A percentile compares a stretch with the other conserved stretches of the same genome.
These are phyloP conservation scores for Eucalyptus cloeziana DNA, from an alignment of 345 rosid genomes.

Conservation along the genomic window DNA sequence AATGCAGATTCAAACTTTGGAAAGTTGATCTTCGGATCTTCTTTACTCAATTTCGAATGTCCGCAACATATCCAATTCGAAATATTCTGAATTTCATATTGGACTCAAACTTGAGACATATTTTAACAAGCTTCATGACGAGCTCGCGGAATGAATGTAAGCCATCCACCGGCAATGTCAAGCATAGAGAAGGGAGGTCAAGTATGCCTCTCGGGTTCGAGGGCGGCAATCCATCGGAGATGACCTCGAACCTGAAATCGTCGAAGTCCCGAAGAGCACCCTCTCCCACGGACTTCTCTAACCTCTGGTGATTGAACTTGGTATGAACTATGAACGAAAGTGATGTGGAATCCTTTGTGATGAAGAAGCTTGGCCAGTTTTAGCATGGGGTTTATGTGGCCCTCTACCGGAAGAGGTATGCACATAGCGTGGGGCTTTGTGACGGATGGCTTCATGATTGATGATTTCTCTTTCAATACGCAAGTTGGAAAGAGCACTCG, in stretches of 20 bases:
- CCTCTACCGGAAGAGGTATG: not conserved
- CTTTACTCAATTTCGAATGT: too few relatives aligned
- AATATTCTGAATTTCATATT: too few relatives aligned
- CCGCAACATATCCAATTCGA: too few relatives aligned
- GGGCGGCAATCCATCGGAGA: not conserved
- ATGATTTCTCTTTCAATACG: not conserved
- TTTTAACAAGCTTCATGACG: not conserved
- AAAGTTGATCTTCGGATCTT: too few relatives aligned
- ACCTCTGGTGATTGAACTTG: not conserved
- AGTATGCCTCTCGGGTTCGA: not conserved
- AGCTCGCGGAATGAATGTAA: not conserved
- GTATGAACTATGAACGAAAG: not conserved
- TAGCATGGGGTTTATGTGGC: not conserved
- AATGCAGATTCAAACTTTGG: too few relatives aligned
- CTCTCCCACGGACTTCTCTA: not conserved
- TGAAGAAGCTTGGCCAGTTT: not conserved
- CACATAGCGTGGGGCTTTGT: not conserved
- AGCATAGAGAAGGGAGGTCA: not conserved
- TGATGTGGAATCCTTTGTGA: not conserved
- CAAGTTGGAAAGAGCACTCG: not conserved
- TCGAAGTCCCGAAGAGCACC: not conserved
- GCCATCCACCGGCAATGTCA: not conserved
- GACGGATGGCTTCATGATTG: not conserved
- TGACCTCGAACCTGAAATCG: not conserved
- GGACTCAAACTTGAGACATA: too few relatives aligned